A percentile compares a stretch with the other conserved stretches of the same genome.
Evolutionary conservation across 768 basidiomycete genomes (phyloP).

Genomic region (Suillus clintonianus): DNA sequence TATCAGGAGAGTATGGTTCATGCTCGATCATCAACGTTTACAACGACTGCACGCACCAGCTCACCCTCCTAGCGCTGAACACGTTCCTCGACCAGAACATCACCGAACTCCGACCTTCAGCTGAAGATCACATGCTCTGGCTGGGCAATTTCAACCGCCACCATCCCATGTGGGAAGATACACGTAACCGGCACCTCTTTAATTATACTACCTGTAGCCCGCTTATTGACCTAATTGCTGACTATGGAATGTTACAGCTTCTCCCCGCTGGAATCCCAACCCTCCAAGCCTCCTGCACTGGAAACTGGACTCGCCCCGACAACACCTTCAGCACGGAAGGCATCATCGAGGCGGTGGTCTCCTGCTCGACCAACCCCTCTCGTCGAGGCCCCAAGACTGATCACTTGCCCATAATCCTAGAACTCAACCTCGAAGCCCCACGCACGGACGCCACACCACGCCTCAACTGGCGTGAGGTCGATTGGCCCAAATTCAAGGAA

Average conservation of each 20-base stretch:
- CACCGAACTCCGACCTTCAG: background rate
- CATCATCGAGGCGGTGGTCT: slow-evolving; percentile 11
- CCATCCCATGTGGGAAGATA: no score
- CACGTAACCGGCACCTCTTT: slow-evolving; percentile 25
- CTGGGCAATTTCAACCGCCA: slow-evolving; percentile 43
- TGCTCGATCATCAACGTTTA: slow-evolving; percentile 41
- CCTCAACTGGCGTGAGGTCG: no score
- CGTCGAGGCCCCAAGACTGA: slow-evolving; percentile 24
- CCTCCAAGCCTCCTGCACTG: no score
- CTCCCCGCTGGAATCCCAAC: no score
- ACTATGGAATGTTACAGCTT: slow-evolving; percentile 33
- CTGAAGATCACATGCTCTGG: slow-evolving; percentile 24
- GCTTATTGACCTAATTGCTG: slow-evolving; percentile 27
- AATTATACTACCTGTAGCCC: slow-evolving; percentile 11
- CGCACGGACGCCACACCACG: background rate
- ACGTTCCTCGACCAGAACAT: slow-evolving; percentile 4
- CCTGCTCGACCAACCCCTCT: slow-evolving; percentile 23
- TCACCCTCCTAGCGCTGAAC: slow-evolving; percentile 15
- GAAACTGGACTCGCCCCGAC: no score
- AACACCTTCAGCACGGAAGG: slow-evolving; percentile 2
- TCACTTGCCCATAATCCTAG: slow-evolving; percentile 34
- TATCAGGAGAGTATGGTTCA: slow-evolving; percentile 12
- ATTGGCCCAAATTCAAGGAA: slow-evolving; percentile 24
- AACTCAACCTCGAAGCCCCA: slow-evolving; percentile 16
- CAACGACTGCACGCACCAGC: slow-evolving; percentile 30